phyloP scores from a whole-genome alignment of 805 yeast genomes.

The Yarrowia sp. region DNA sequence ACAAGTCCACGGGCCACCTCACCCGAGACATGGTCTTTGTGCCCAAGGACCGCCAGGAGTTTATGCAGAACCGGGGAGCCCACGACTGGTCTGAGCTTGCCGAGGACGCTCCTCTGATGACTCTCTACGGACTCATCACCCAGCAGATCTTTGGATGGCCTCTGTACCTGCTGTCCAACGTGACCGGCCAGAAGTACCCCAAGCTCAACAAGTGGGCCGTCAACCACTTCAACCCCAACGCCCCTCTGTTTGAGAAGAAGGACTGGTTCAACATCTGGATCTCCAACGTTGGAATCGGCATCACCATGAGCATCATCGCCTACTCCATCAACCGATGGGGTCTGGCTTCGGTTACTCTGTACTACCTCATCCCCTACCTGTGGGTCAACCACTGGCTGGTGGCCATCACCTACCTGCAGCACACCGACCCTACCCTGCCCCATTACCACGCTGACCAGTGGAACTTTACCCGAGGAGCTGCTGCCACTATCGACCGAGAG shows the following conservation, averaged over 20 bases:
- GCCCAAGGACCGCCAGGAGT: slow-evolving; percentile 71
- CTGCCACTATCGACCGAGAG: slow-evolving; percentile 85
- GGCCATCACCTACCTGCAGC: slow-evolving; percentile 84
- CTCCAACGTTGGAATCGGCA: slow-evolving; percentile 73
- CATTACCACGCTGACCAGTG: slow-evolving; percentile 78
- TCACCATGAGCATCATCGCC: slow-evolving; percentile 61
- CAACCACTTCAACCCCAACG: slow-evolving; percentile 74
- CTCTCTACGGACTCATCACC: slow-evolving; percentile 60
- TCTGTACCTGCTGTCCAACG: slow-evolving; percentile 68
- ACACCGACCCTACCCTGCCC: slow-evolving; percentile 79
- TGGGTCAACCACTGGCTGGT: slow-evolving; percentile 92
- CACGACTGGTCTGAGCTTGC: slow-evolving; percentile 57
- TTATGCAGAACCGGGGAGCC: slow-evolving; percentile 51
- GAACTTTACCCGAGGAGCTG: slow-evolving; percentile 85
- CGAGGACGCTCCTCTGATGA: slow-evolving; percentile 76
- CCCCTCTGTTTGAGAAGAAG: slow-evolving; percentile 76
- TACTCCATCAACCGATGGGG: slow-evolving; percentile 70
- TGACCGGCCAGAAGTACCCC: slow-evolving; percentile 73
- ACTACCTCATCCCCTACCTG: slow-evolving; percentile 79
- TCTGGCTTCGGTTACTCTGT: slow-evolving; percentile 63
- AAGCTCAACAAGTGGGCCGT: slow-evolving; percentile 57
- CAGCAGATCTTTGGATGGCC: slow-evolving; percentile 86
- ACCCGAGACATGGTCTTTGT: slow-evolving; percentile 85
- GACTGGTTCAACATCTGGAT: slow-evolving; percentile 75
- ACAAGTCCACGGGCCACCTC: slow-evolving; percentile 86